These are phyloP conservation scores for Gilbertella persicaria DNA, from an alignment of 371 early-diverging fungal species.

Conservation along the genomic window DNA sequence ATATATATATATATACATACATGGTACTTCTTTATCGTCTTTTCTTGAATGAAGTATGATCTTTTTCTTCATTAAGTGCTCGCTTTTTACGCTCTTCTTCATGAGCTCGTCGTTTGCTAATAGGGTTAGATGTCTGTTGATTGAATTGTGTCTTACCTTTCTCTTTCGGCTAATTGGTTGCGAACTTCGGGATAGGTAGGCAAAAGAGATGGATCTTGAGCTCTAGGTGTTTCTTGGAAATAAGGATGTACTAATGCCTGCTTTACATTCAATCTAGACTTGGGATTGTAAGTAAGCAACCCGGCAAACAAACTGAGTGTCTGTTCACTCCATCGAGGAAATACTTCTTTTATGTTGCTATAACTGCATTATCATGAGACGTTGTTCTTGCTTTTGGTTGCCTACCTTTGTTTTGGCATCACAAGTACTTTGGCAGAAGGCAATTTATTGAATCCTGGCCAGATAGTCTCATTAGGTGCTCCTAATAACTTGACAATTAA, in stretches of 20 bases:
- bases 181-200: constrained; percentile 73
- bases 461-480: constrained; percentile 76
- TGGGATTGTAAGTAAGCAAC: constrained; percentile 82
- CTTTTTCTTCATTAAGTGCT: constrained; percentile 7
- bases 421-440: constrained; percentile 55
- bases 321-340: constrained; percentile 61
- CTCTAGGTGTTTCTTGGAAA: constrained; percentile 71
- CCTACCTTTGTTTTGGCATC: constrained; percentile 61
- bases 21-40: too few relatives aligned
- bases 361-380: too few relatives aligned
- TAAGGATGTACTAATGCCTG: constrained; percentile 80
- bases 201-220: constrained; percentile 59
- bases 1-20: too few relatives aligned
- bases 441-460: constrained; percentile 72
- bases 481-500: constrained; percentile 79
- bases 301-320: constrained; percentile 74
- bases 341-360: constrained; percentile 58
- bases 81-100: constrained; percentile 25
- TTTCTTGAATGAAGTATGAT: not conserved
- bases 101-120: constrained; percentile 17
- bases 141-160: constrained; percentile 27
- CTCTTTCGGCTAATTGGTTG: constrained; percentile 47
- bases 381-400: too few relatives aligned
- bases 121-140: not conserved
- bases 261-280: constrained; percentile 68